Evolutionary conservation across 306 rosid genomes (phyloP).

Genomic region (Vigna unguiculata): DNA sequence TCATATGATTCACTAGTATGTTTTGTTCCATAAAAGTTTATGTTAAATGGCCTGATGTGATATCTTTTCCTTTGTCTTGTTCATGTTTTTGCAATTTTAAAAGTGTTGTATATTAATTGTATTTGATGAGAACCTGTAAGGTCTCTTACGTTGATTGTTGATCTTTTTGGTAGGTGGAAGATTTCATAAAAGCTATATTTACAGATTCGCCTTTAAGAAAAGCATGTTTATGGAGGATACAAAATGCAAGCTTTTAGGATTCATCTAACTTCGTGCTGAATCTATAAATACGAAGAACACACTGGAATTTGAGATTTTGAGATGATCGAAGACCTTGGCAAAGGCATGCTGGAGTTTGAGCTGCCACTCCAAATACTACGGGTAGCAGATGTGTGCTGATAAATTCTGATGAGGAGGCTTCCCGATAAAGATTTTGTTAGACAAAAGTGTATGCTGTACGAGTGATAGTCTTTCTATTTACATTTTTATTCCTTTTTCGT

Average conservation of each 20-base stretch:
- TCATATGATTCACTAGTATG: not conserved
- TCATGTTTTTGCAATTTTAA: not conserved
- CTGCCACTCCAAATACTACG: constrained; percentile 31
- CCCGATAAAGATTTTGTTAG: constrained; percentile 36
- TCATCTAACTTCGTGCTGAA: constrained; percentile 21
- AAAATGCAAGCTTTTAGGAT: constrained; percentile 52
- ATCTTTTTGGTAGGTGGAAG: constrained; percentile 61
- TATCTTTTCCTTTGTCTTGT: not conserved
- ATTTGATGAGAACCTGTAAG: constrained; percentile 15
- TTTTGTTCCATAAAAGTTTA: not conserved
- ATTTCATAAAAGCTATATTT: constrained; percentile 87
- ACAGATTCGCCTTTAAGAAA: constrained; percentile 80
- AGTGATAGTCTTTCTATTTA: not conserved
- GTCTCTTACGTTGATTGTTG: not conserved
- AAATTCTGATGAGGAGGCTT: constrained; percentile 4
- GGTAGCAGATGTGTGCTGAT: constrained; percentile 27
- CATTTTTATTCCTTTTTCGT: not conserved
- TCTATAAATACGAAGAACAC: not conserved
- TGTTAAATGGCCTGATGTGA: not conserved
- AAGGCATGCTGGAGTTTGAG: constrained; percentile 33
- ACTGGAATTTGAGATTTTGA: constrained; percentile 11
- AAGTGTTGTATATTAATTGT: constrained; percentile 9
- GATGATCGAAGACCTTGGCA: constrained; percentile 10
- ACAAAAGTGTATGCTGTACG: not conserved
- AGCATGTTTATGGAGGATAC: constrained; percentile 85